Conservation (phyloP, 208 protist genomes). For the Naegleria lovaniensis region DNA sequence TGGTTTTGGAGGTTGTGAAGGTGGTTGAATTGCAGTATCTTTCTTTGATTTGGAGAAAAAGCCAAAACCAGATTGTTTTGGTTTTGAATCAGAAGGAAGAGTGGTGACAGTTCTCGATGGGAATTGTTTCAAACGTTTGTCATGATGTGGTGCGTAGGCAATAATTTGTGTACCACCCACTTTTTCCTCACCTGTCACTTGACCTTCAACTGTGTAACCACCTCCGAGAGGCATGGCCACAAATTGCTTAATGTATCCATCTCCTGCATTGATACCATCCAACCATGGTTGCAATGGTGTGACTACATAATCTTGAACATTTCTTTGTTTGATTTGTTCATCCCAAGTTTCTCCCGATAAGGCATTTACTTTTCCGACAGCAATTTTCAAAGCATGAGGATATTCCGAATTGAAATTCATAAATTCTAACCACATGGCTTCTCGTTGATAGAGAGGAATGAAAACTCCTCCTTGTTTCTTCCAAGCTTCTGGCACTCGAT, state of each 20-base stretch:
- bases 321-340: not conserved
- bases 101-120: no score
- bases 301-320: conserved; percentile 29
- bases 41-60: no score
- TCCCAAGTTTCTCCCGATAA: conserved; percentile 8
- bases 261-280: conserved; percentile 31
- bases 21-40: no score
- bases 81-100: no score
- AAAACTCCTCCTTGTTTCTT: conserved; percentile 14
- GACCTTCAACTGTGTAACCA: conserved; percentile 32
- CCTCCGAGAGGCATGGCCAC: conserved; percentile 32
- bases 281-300: conserved; percentile 32
- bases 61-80: no score
- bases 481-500: not conserved
- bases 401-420: not conserved
- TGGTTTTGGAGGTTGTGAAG: no score
- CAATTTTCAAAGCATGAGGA: conserved; percentile 28
- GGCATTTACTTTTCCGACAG: conserved; percentile 31
- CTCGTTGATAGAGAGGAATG: conserved; percentile 23
- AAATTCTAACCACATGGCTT: conserved; percentile 36
- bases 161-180: conserved; percentile 30
- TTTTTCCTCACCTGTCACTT: conserved; percentile 32
- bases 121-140: not conserved
- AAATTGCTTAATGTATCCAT: conserved; percentile 30
- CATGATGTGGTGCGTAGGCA: not conserved